Conservation (phyloP, 257 asterid genomes). For the Haberlea rhodopensis region DNA sequence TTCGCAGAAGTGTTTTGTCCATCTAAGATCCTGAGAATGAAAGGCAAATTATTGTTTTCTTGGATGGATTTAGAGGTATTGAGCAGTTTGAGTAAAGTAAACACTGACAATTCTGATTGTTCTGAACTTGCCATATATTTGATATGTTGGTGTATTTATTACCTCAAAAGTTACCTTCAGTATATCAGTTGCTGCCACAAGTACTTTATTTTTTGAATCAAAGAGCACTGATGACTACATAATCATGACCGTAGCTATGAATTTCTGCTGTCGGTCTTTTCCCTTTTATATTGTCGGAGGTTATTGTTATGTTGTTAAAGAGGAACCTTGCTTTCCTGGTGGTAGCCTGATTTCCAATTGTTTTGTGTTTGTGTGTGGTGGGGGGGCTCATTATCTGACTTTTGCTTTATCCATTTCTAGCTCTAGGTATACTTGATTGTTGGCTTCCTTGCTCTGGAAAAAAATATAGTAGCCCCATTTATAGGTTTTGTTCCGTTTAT, state of each 20-base stretch:
- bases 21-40: too few relatives aligned
- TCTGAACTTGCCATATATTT: not conserved
- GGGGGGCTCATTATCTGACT: conserved; percentile 20
- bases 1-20: too few relatives aligned
- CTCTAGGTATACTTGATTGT: not conserved
- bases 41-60: too few relatives aligned
- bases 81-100: not conserved
- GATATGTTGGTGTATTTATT: not conserved
- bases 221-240: too few relatives aligned
- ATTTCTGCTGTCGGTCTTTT: too few relatives aligned
- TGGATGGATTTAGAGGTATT: not conserved
- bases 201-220: not conserved
- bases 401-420: not conserved
- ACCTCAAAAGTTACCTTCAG: conserved; percentile 2
- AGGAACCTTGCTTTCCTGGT: conserved; percentile 7
- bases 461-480: not conserved
- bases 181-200: conserved; percentile 3
- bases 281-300: conserved; percentile 4
- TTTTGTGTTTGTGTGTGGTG: too few relatives aligned
- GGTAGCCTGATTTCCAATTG: conserved; percentile 13
- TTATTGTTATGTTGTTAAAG: conserved; percentile 13
- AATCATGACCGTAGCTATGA: not conserved
- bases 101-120: not conserved
- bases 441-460: not conserved
- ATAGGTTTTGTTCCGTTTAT: too few relatives aligned